These are phyloP conservation scores for Astrothelium macrocarpum DNA, from an alignment of 495 filamentous ascomycete species.

Conservation along the genomic window DNA sequence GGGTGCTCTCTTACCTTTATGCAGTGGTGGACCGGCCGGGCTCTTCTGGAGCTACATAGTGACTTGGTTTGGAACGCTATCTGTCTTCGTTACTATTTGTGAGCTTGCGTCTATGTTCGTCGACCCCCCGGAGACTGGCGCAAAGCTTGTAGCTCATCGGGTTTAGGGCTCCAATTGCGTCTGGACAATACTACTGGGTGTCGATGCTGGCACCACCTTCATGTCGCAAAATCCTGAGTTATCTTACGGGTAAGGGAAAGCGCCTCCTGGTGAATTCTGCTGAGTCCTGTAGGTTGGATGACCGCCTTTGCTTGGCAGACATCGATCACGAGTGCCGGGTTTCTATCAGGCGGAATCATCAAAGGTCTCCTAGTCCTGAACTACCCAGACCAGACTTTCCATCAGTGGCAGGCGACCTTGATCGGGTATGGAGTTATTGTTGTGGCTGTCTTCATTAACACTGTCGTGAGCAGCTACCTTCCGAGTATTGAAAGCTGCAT, in stretches of 20 bases:
- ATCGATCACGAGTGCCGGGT: conserved; percentile 26
- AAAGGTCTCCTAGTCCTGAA: conserved; percentile 18
- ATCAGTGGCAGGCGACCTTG: conserved; percentile 17
- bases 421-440: conserved; percentile 10
- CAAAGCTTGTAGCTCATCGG: conserved; percentile 1
- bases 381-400: conserved; percentile 8
- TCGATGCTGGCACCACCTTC: conserved; percentile 14
- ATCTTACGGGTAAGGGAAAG: conserved; percentile 11
- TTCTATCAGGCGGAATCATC: conserved; percentile 33
- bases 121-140: conserved; percentile 6
- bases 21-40: conserved; percentile 16
- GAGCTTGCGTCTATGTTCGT: conserved; percentile 15
- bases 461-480: conserved; percentile 9
- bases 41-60: conserved; percentile 15
- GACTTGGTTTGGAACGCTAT: conserved; percentile 4
- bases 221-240: conserved; percentile 14
- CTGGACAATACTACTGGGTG: conserved; percentile 15
- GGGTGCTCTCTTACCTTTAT: not conserved
- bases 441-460: conserved; percentile 17
- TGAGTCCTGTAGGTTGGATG: conserved; percentile 27
- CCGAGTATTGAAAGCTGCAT: conserved; percentile 18
- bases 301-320: conserved; percentile 34
- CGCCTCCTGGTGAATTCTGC: not conserved
- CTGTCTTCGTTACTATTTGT: conserved; percentile 14
- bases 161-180: conserved; percentile 2